Percentiles rank a stretch among this genome's conserved stretches.
phyloP scores from a whole-genome alignment of 2,329 filamentous ascomycete genomes.

The Botryotinia convoluta region DNA sequence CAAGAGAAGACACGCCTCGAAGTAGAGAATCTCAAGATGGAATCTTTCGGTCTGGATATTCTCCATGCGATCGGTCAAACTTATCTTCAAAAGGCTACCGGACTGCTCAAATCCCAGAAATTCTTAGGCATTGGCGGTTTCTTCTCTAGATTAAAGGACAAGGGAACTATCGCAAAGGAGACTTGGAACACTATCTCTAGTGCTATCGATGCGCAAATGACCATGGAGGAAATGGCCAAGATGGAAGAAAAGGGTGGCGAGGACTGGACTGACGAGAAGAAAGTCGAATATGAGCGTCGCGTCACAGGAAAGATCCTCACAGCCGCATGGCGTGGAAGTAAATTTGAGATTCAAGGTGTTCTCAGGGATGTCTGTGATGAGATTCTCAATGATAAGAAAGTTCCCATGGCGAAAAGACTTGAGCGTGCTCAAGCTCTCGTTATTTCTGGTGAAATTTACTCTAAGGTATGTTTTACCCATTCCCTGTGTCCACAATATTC shows the following conservation, averaged over 20 bases:
- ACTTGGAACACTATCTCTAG: slow-evolving; percentile 98
- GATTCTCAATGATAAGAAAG: slow-evolving; percentile 75
- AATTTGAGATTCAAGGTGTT: slow-evolving; percentile 97
- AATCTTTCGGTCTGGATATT: slow-evolving; percentile 95
- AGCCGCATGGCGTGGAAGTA: slow-evolving; percentile 92
- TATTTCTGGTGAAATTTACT: slow-evolving; percentile 84
- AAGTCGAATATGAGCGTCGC: slow-evolving; percentile 89
- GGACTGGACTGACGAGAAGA: slow-evolving; percentile 97
- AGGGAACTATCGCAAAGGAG: slow-evolving; percentile 94
- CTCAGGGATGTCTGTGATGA: slow-evolving; percentile 90
- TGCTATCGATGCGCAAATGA: slow-evolving; percentile 95
- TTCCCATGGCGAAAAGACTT: slow-evolving; percentile 78
- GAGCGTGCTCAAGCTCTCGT: slow-evolving; percentile 89
- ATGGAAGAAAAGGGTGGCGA: slow-evolving; percentile 92
- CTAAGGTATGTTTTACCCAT: slow-evolving; percentile 61
- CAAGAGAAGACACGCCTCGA: slow-evolving; percentile 92
- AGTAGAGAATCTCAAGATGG: slow-evolving; percentile 98
- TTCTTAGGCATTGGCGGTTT: slow-evolving; percentile 95
- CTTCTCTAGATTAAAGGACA: slow-evolving; percentile 91
- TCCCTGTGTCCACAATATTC: background rate
- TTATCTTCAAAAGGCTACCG: slow-evolving; percentile 83
- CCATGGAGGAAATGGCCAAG: slow-evolving; percentile 98
- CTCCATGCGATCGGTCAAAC: slow-evolving; percentile 91
- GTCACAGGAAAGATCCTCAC: slow-evolving; percentile 98
- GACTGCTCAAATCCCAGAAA: slow-evolving; percentile 91